phyloP scores from a whole-genome alignment of 2,329 filamentous ascomycete genomes.

The Talaromyces verruculosus region DNA sequence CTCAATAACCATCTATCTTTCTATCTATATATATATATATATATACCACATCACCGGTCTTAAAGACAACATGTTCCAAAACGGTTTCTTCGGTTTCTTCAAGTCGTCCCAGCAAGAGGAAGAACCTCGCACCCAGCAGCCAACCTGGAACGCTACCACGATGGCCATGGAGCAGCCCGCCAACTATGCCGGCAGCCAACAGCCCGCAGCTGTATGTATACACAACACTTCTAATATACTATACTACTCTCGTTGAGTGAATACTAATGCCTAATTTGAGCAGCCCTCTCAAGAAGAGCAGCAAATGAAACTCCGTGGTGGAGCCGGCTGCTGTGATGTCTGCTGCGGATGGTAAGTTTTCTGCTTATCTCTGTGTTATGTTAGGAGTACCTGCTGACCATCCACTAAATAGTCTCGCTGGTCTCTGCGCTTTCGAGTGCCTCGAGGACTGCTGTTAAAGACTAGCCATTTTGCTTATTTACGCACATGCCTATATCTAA shows the following conservation, averaged over 20 bases:
- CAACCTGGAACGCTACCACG: constrained; percentile 34
- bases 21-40: background rate
- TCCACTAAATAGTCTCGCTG: constrained; percentile 28
- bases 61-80: constrained; percentile 23
- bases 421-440: constrained; percentile 35
- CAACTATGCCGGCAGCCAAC: constrained; percentile 32
- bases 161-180: constrained; percentile 36
- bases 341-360: constrained; percentile 36
- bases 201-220: constrained; percentile 29
- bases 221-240: background rate
- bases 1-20: background rate
- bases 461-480: background rate
- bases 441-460: constrained; percentile 30
- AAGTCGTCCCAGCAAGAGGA: constrained; percentile 33
- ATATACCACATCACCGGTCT: background rate
- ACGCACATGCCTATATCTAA: background rate
- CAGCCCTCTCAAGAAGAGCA: constrained; percentile 31
- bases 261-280: constrained; percentile 5
- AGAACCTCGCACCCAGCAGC: constrained; percentile 23
- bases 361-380: background rate
- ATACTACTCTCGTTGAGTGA: too few species aligned
- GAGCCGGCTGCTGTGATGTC: constrained; percentile 30
- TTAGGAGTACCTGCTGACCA: background rate
- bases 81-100: constrained; percentile 34
- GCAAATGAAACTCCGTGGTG: constrained; percentile 34